Percentiles rank a stretch among this genome's conserved stretches.
These are phyloP conservation scores for Trichoderma hamatum DNA, from an alignment of 2,329 filamentous ascomycete species.

Conservation along the genomic window DNA sequence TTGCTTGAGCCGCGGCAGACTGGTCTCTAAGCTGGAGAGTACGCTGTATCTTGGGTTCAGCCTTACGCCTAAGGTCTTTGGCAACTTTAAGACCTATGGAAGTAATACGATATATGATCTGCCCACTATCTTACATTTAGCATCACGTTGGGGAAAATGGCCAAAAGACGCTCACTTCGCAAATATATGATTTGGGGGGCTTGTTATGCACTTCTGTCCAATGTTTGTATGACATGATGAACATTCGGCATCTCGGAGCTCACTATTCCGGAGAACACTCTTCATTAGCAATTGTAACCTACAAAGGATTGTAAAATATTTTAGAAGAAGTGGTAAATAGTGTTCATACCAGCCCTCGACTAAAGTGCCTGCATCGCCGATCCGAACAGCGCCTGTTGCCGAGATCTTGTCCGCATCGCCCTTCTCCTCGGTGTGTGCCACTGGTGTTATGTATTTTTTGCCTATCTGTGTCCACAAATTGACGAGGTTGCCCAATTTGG, in stretches of 20 bases:
- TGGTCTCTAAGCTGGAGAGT: constrained; percentile 37
- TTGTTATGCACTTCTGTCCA: constrained; percentile 42
- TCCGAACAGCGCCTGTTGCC: constrained; percentile 33
- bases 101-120: constrained; percentile 41
- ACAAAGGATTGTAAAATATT: too few species aligned
- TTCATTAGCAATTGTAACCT: not conserved
- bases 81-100: constrained; percentile 36
- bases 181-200: constrained; percentile 43
- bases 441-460: constrained; percentile 46
- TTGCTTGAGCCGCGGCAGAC: constrained; percentile 22
- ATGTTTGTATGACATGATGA: constrained; percentile 37
- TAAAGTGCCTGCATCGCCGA: constrained; percentile 42
- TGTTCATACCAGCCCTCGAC: constrained; percentile 33
- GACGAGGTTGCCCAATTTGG: constrained; percentile 37
- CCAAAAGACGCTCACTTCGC: constrained; percentile 38
- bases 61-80: constrained; percentile 31
- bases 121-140: constrained; percentile 37
- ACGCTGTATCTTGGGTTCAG: constrained; percentile 41
- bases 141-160: not conserved
- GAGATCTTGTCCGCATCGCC: constrained; percentile 8
- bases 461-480: constrained; percentile 48
- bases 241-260: constrained; percentile 44
- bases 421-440: constrained; percentile 33
- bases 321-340: not conserved
- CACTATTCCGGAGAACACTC: constrained; percentile 32